Base-by-base conservation (phyloP, 371 early-diverging fungal species). In the Parasitella parasitica region DNA sequence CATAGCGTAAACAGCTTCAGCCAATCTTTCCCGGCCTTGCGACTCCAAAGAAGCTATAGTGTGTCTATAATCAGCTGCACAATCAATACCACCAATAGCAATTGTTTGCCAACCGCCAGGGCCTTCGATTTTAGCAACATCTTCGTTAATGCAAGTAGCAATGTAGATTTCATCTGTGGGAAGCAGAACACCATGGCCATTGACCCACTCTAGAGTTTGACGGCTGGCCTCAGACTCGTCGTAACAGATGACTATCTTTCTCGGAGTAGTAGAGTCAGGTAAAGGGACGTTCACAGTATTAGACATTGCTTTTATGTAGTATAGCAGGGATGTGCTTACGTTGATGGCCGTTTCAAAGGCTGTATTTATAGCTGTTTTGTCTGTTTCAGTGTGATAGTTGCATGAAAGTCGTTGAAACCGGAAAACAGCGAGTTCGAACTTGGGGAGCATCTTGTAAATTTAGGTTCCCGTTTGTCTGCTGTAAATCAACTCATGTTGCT, bases 191-290 rank as follows among this genome's bases (percentile, higher is more conserved):
- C 34, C 20, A 28, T 69, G 70, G 9, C 54, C 22, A 22, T 60
- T 50, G 5, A 59, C 57, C 70, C 70, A 69, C 12, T 61, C 59
- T 0, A 69, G 32, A 5, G 54, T 56, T 11, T 69, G 36, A 6
- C 54, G 41, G 6, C 66, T 39, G 6, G 32, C 43, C 15, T 51
- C 20, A 13, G 70, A 66, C 15, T 61, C 52, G 38, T 69, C 70
- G 43, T 61, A 61, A n/a, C 57, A 35, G 43, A 69, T 54, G 18
- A 69, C 12, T 12, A 69, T 28, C 32, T 55, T 59, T 51, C 66
- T 52, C 22, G 32, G 49, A 43, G 43, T 16, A 22, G 11, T 22
- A 20, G 43, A 43, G 12, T 43, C 43, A 43, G 43, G 43, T 7
- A 22, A 2, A 43, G 20, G 0, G 43, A 43, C 43, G 20, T 43